These are phyloP conservation scores for Camelina sativa DNA, from an alignment of 345 rosid species.

Conservation along the genomic window DNA sequence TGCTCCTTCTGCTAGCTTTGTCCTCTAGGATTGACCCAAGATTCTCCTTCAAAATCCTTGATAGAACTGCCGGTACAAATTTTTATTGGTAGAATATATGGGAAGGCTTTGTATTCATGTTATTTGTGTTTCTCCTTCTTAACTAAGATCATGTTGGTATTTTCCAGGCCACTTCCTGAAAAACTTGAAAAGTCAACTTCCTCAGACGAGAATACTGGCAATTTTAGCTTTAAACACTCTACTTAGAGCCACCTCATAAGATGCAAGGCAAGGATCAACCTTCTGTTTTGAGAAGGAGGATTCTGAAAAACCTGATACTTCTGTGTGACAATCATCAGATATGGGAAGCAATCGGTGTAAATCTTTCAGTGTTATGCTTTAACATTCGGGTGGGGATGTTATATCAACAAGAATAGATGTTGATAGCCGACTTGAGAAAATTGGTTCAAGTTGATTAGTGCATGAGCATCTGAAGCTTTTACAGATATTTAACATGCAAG, in stretches of 20 bases:
- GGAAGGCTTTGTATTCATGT: slow-evolving; percentile 19
- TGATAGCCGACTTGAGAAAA: slow-evolving; percentile 53
- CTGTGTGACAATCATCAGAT: slow-evolving; percentile 59
- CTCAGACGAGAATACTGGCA: slow-evolving; percentile 98
- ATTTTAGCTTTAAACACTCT: slow-evolving; percentile 92
- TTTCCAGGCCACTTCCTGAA: slow-evolving; percentile 90
- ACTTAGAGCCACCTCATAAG: slow-evolving; percentile 91
- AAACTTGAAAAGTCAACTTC: slow-evolving; percentile 96
- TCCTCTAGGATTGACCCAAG: slow-evolving; percentile 71
- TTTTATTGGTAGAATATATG: slow-evolving; percentile 30
- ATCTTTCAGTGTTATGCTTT: slow-evolving; percentile 82
- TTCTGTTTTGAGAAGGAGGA: slow-evolving; percentile 71
- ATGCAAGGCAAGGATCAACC: slow-evolving; percentile 56
- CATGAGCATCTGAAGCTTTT: slow-evolving; percentile 77
- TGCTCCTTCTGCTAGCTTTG: slow-evolving; percentile 91
- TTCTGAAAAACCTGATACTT: slow-evolving; percentile 47
- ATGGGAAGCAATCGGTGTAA: slow-evolving; percentile 91
- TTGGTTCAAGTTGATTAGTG: slow-evolving; percentile 68
- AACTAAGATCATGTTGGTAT: slow-evolving; percentile 27
- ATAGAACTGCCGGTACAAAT: slow-evolving; percentile 83
- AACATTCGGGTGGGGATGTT: slow-evolving; percentile 75
- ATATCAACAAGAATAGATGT: slow-evolving; percentile 47
- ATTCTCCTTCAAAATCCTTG: slow-evolving; percentile 70
- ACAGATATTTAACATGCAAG: slow-evolving; percentile 69
- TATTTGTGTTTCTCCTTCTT: slow-evolving; percentile 26